phyloP scores from a whole-genome alignment of 306 rosid genomes.

The Ziziphus jujuba region DNA sequence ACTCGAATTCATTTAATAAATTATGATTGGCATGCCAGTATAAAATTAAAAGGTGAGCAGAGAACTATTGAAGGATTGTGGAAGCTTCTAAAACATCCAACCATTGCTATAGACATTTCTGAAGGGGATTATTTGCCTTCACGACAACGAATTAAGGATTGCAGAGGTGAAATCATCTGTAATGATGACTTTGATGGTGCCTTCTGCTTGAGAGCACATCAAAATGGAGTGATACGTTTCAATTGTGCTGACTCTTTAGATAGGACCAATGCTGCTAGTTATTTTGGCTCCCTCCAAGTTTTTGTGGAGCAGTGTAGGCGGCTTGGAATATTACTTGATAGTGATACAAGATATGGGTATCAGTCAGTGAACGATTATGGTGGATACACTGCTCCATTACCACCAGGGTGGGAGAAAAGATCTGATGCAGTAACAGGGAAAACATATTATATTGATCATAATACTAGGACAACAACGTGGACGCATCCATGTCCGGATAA shows the following conservation, averaged over 20 bases:
- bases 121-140: constrained; percentile 98
- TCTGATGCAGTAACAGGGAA: constrained; percentile 94
- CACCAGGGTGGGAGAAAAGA: constrained; percentile 99
- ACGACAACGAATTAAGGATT: constrained; percentile 70
- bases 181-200: constrained; percentile 77
- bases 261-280: constrained; percentile 99
- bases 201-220: constrained; percentile 87
- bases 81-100: constrained; percentile 81
- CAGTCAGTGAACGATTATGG: constrained; percentile 60
- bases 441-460: constrained; percentile 84
- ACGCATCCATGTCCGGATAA: constrained; percentile 96
- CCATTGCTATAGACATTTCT: constrained; percentile 70
- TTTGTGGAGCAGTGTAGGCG: constrained; percentile 98
- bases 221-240: constrained; percentile 90
- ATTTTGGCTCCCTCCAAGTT: constrained; percentile 91
- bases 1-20: constrained; percentile 76
- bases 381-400: constrained; percentile 89
- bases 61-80: constrained; percentile 92
- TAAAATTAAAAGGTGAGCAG: constrained; percentile 84
- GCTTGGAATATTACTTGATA: constrained; percentile 88
- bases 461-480: constrained; percentile 98
- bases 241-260: constrained; percentile 99
- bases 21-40: constrained; percentile 96
- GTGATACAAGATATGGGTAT: constrained; percentile 65
- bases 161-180: constrained; percentile 80